Base-by-base conservation (phyloP, 225 moss, liverwort and hornwort genomes). In the Ulota crispa region DNA sequence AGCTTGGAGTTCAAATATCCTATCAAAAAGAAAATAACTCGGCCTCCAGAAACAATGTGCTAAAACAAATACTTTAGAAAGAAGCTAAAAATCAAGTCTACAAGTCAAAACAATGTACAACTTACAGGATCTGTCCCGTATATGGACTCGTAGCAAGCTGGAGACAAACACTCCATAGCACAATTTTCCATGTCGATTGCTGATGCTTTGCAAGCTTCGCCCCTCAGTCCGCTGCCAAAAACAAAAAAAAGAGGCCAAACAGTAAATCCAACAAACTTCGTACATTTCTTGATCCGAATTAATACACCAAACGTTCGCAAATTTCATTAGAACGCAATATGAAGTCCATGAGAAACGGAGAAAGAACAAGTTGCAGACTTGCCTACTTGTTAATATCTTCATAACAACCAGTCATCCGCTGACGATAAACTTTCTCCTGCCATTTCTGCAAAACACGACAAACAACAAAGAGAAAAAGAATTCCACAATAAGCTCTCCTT, bases 101-200 rank as follows among this genome's bases (percentile, higher is more conserved):
- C 21, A 55, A 7, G 67, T 54, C 26, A 0, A 41, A 67, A 6
- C 10, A 52, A 64, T 27, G 67, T 39, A 50, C 50, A 43, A 82
- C 86, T 69, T 86, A 96, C 96, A 63, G 93, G 76, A 78, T 97
- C 96, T 85, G 81, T 75, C 9, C 90, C 93, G 79, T 97, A 97
- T 50, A 91, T 75, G 23, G 86, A 77, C 63, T 85, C 86, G 73
- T 97, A 97, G 71, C 95, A 97, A 56, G 83, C 28, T 26, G 79
- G 57, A 77, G 95, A 97, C 42, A 95, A 80, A 80, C 96, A 97
- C 53, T 83, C 83, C 73, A 97, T 87, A 37, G 92, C 93, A 81
- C 96, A 97, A 26, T 97, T 97, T 67, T 97, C 96, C 80, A 83
- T 92, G 39, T 86, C 78, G 24, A 86, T 83, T 24, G 84, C 75